These are phyloP conservation scores for Hanseniaspora sp. DNA, from an alignment of 1,139 yeast species.

Conservation along the genomic window DNA sequence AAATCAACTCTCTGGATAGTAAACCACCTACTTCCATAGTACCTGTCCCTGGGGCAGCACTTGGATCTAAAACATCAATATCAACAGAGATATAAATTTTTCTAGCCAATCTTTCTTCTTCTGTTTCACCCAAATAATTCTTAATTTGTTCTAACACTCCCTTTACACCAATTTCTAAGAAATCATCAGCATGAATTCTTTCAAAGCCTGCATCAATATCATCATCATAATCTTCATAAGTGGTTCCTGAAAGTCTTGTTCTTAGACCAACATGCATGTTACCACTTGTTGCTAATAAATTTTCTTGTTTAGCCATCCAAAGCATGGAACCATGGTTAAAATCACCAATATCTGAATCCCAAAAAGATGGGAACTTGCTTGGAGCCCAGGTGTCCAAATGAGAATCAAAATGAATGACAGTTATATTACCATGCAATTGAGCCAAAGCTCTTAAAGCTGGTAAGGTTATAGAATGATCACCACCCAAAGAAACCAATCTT, in stretches of 20 bases:
- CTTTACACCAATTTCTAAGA: constrained; percentile 49
- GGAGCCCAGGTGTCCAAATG: constrained; percentile 76
- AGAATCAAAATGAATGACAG: constrained; percentile 67
- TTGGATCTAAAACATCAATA: constrained; percentile 73
- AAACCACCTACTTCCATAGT: constrained; percentile 78
- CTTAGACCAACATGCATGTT: constrained; percentile 66
- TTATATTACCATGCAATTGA: constrained; percentile 49
- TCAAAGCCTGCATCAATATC: constrained; percentile 55
- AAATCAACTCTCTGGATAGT: constrained; percentile 62
- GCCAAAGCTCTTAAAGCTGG: constrained; percentile 59
- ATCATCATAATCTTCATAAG: constrained; percentile 47
- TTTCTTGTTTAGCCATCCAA: constrained; percentile 65
- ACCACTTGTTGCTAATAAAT: constrained; percentile 41
- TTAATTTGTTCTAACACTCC: constrained; percentile 20
- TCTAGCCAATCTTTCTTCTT: constrained; percentile 33
- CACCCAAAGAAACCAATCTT: constrained; percentile 58
- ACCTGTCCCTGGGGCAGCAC: constrained; percentile 72
- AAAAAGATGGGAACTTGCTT: constrained; percentile 51
- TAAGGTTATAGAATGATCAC: constrained; percentile 63
- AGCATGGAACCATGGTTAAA: constrained; percentile 74
- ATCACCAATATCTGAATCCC: constrained; percentile 55
- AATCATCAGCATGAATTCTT: constrained; percentile 58
- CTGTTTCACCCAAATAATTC: constrained; percentile 9
- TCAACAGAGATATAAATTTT: constrained; percentile 59
- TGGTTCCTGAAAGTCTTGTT: constrained; percentile 52